These are phyloP conservation scores for Eutypa lata DNA, from an alignment of 2,329 filamentous ascomycete genomes.

Conservation along the genomic window DNA sequence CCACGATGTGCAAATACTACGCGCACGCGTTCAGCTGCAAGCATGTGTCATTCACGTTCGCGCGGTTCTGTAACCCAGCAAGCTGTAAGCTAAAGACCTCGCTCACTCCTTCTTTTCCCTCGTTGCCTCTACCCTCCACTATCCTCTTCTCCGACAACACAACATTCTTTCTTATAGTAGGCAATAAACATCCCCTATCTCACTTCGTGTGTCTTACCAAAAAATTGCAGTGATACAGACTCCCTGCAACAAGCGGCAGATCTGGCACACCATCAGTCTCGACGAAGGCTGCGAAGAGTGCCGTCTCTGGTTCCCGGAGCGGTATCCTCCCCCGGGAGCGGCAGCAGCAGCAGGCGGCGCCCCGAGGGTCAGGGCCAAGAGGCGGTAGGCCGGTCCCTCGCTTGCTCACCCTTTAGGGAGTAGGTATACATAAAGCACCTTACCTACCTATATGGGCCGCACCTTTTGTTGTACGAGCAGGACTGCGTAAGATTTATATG, in stretches of 20 bases:
- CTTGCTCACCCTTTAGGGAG: too few relatives aligned
- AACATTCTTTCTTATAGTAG: not conserved
- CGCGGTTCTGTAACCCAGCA: slow-evolving; percentile 32
- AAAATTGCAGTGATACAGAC: slow-evolving; percentile 28
- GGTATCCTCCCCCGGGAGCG: not conserved
- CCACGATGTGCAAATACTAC: slow-evolving; percentile 36
- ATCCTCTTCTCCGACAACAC: too few relatives aligned
- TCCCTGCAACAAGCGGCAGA: slow-evolving; percentile 28
- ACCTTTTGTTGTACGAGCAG: too few relatives aligned
- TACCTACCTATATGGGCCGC: too few relatives aligned
- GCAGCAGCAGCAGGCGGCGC: not conserved
- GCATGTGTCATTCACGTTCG: slow-evolving; percentile 32
- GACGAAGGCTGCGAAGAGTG: slow-evolving; percentile 35
- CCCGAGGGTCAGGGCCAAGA: not conserved
- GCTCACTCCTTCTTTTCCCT: slow-evolving; percentile 1
- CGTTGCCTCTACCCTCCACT: not conserved
- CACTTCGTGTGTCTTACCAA: too few relatives aligned
- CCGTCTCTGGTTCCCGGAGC: slow-evolving; percentile 25
- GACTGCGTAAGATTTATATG: too few relatives aligned
- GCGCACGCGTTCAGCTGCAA: slow-evolving; percentile 34
- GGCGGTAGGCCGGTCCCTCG: not conserved
- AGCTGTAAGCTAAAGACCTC: slow-evolving; percentile 3
- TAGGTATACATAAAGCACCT: too few relatives aligned
- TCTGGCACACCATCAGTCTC: slow-evolving; percentile 35
- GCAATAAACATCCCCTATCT: not conserved